Conservation (phyloP, 441 rosid genomes). For the Iberis amara region DNA sequence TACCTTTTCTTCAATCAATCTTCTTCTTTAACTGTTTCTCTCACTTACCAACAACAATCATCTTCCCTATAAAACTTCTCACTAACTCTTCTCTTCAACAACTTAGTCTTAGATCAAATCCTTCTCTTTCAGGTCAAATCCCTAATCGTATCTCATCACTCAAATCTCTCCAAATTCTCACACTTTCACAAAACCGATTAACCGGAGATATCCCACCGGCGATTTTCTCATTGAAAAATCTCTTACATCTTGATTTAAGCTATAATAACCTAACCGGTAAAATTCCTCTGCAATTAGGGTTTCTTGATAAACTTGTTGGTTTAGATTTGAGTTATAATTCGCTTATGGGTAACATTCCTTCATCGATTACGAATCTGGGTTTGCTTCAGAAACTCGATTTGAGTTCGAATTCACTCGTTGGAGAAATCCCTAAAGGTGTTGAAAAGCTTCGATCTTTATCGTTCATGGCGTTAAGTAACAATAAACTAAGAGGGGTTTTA, state of each 20-base stretch:
- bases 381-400: slow-evolving; percentile 81
- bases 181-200: slow-evolving; percentile 68
- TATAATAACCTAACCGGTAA: slow-evolving; percentile 58
- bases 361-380: slow-evolving; percentile 51
- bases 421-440: slow-evolving; percentile 50
- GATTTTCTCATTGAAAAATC: slow-evolving; percentile 39
- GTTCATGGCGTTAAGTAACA: slow-evolving; percentile 74
- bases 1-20: slow-evolving; percentile 60
- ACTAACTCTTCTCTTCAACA: slow-evolving; percentile 66
- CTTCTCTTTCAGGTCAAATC: slow-evolving; percentile 69
- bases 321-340: slow-evolving; percentile 82
- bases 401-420: slow-evolving; percentile 66
- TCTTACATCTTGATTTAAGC: slow-evolving; percentile 79
- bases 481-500: slow-evolving; percentile 49
- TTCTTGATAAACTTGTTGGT: slow-evolving; percentile 51
- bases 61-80: slow-evolving; percentile 34
- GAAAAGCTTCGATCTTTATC: slow-evolving; percentile 46
- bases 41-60: slow-evolving; percentile 44
- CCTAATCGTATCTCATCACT: slow-evolving; percentile 60
- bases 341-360: slow-evolving; percentile 50
- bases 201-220: slow-evolving; percentile 49
- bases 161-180: slow-evolving; percentile 60
- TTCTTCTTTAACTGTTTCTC: slow-evolving; percentile 79
- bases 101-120: slow-evolving; percentile 73
- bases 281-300: slow-evolving; percentile 54